Evolutionary conservation across 2,329 filamentous ascomycete species (phyloP).

Genomic region (Taxawa tesnikishii): DNA sequence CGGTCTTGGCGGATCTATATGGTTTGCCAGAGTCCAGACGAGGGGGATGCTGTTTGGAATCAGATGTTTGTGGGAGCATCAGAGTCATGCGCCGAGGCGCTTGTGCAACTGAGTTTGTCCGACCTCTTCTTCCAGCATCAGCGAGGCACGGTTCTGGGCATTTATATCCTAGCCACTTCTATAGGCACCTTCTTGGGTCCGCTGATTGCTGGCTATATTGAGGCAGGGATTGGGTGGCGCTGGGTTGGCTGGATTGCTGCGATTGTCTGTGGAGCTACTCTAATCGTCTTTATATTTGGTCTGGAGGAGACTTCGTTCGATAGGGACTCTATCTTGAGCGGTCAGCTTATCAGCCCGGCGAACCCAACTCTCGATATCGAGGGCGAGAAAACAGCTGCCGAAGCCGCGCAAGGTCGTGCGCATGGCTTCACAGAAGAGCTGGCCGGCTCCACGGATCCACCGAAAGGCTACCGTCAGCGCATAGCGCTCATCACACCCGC

Average conservation of each 20-base stretch:
- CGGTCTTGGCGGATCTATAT: conserved; percentile 39
- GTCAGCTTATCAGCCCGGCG: neutral
- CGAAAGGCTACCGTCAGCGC: conserved; percentile 42
- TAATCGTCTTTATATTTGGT: conserved; percentile 38
- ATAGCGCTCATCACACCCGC: conserved; percentile 45
- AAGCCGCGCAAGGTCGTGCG: too few species aligned
- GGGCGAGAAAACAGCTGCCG: neutral
- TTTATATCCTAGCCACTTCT: conserved; percentile 44
- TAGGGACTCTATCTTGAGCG: conserved; percentile 3
- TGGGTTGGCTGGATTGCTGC: conserved; percentile 42
- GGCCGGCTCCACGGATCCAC: conserved; percentile 15
- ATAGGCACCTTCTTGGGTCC: conserved; percentile 46
- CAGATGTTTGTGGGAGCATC: conserved; percentile 47
- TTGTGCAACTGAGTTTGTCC: conserved; percentile 44
- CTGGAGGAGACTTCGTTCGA: conserved; percentile 42
- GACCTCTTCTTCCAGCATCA: conserved; percentile 48
- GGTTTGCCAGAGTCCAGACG: conserved; percentile 36
- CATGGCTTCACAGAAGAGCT: neutral
- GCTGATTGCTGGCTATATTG: conserved; percentile 39
- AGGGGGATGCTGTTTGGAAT: conserved; percentile 39
- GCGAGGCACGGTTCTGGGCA: conserved; percentile 39
- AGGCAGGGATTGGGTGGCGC: conserved; percentile 36
- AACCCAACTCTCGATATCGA: neutral
- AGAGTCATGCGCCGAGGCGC: conserved; percentile 43
- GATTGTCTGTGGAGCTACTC: conserved; percentile 35